phyloP scores from a whole-genome alignment of 2,329 filamentous ascomycete species.

The Cryphonectria nitschkei region DNA sequence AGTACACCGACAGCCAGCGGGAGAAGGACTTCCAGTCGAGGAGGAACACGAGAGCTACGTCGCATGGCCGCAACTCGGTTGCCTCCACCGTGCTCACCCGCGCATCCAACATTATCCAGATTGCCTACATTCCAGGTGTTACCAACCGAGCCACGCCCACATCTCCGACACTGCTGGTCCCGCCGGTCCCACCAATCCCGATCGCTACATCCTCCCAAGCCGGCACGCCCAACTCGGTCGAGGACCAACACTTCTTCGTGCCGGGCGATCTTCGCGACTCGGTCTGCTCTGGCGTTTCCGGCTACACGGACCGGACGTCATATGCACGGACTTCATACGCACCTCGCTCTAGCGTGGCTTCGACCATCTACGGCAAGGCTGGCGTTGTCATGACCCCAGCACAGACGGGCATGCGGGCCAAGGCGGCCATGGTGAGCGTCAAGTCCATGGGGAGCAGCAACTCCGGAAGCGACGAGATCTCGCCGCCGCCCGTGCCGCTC shows the following conservation, averaged over 20 bases:
- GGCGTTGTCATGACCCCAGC: constrained; percentile 81
- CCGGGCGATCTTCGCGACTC: constrained; percentile 89
- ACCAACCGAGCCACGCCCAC: constrained; percentile 86
- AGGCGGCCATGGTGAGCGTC: constrained; percentile 91
- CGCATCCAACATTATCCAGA: constrained; percentile 98
- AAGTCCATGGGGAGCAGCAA: constrained; percentile 67
- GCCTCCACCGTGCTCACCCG: constrained; percentile 94
- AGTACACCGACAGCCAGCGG: constrained; percentile 47
- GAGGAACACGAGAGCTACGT: constrained; percentile 72
- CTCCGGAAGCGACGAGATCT: constrained; percentile 50
- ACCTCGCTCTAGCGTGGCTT: constrained; percentile 77
- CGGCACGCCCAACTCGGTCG: constrained; percentile 59
- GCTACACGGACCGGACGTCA: constrained; percentile 63
- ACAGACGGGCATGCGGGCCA: constrained; percentile 83
- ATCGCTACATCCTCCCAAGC: constrained; percentile 63
- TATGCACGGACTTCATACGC: constrained; percentile 63
- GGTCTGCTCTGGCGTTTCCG: constrained; percentile 80
- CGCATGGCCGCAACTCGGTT: constrained; percentile 86
- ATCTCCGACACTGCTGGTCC: constrained; percentile 79
- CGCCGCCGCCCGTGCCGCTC: constrained; percentile 71
- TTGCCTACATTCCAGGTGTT: constrained; percentile 97
- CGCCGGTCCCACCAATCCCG: constrained; percentile 93
- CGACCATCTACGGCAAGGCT: constrained; percentile 91
- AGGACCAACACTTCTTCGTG: constrained; percentile 92
- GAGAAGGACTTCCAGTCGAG: constrained; percentile 58